Evolutionary conservation across 2,329 filamentous ascomycete genomes (phyloP), one percentile per base, ranked within the genome.

Genomic region (Aureobasidium sp.): DNA sequence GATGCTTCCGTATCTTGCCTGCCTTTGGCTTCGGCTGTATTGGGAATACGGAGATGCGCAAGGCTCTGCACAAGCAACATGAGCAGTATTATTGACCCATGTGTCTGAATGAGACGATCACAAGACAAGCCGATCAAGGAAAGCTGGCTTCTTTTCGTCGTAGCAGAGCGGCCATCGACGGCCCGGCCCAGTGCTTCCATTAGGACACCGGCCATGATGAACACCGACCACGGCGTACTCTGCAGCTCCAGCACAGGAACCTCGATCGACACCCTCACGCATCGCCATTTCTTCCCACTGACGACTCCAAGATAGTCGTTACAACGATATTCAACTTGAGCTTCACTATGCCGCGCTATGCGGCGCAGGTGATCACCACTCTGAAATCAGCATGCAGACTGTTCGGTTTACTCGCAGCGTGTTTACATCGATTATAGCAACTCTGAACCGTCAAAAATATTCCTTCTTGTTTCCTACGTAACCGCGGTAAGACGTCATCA

Each of bases 1-100:
- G 70, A 34, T 71, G 70, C 56, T 65, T 67, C 44, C 68, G 70
- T 37, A 70, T 72, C 34, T 58, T 71, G 41, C 70, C 70, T 25
- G 70, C 69, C 5, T 71, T 72, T 64, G 69, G 69, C 9, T 64
- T 71, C 14, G 70, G 69, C 11, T 65, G 67, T 3, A 64, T 71
- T 37, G 64, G 66, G 15, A 71, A 71, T 55, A 69, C 65, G 6
- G 66, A 66, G 22, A 51, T 69, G 63, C 63, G 69, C 22, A 53
- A 61, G 27, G 49, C 58, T 5, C 20, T 61, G 41, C 58, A 61
- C 48, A 52, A 27, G n/a, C 58, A 53, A 27, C 47, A 52, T 53
- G 58, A 53, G n/a, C 58, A 61, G 36, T 61, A 27, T 9, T 44
- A 59, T n/a, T 59, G 56, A 59, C n/a, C n/a, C n/a, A n/a, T n/a